Conservation (phyloP, 306 rosid genomes). For the Sicyos edulis region DNA sequence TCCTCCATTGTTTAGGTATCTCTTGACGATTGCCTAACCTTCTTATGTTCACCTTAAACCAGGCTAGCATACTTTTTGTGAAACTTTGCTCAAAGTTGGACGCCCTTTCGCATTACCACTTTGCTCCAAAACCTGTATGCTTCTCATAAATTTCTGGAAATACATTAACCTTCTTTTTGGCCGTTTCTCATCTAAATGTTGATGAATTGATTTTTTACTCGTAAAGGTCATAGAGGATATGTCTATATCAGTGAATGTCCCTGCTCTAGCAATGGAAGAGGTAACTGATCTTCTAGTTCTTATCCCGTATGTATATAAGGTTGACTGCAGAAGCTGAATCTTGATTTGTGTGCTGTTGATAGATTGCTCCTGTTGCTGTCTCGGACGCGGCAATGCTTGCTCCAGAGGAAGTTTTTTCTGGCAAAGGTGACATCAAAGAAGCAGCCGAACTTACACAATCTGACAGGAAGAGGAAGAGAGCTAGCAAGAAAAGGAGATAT, state of each 20-base stretch:
- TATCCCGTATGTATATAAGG: background rate
- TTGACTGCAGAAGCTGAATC: constrained; percentile 16
- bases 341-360: constrained; percentile 30
- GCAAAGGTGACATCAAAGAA: constrained; percentile 91
- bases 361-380: constrained; percentile 93
- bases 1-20: background rate
- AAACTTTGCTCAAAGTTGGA: constrained; percentile 76
- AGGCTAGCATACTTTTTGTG: constrained; percentile 75
- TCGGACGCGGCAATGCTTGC: constrained; percentile 99
- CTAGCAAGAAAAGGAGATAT: constrained; percentile 76
- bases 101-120: constrained; percentile 89
- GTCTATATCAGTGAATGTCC: constrained; percentile 67
- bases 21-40: constrained; percentile 15
- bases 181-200: constrained; percentile 17
- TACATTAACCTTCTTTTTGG: constrained; percentile 3
- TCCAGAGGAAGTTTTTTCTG: constrained; percentile 90
- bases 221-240: constrained; percentile 85
- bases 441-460: constrained; percentile 75
- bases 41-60: constrained; percentile 31
- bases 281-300: constrained; percentile 36
- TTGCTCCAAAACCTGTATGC: constrained; percentile 89
- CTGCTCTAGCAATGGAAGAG: constrained; percentile 99
- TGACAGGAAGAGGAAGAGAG: constrained; percentile 89
- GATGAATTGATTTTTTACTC: constrained; percentile 27
- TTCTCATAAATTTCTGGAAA: background rate